Conservation (phyloP, 2,329 filamentous ascomycete species). For the Microsporum audouinii region DNA sequence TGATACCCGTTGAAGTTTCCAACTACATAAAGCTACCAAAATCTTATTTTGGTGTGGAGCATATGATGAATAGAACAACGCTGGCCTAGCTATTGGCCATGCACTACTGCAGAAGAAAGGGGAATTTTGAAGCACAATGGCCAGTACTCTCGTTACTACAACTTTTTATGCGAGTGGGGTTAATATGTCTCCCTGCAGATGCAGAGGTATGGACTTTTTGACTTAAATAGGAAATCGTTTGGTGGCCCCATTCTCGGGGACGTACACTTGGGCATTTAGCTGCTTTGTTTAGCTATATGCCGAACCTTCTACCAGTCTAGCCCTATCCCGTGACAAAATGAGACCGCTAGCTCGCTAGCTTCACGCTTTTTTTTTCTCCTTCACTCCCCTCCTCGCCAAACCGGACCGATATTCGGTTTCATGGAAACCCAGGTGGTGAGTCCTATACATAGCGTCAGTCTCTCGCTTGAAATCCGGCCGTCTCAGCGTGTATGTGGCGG, state of each 20-base stretch:
- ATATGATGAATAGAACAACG: background rate
- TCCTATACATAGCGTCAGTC: background rate
- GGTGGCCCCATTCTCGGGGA: constrained; percentile 7
- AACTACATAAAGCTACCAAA: background rate
- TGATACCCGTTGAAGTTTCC: background rate
- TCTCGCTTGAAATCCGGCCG: background rate
- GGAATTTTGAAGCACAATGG: background rate
- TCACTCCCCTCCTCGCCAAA: background rate
- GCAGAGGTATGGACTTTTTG: constrained; percentile 21
- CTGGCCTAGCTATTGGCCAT: background rate
- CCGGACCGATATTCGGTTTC: background rate
- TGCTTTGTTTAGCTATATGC: background rate
- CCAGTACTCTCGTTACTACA: background rate
- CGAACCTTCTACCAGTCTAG: background rate
- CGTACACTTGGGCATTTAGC: background rate
- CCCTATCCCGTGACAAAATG: background rate
- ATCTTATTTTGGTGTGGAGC: background rate
- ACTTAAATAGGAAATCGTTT: constrained; percentile 21
- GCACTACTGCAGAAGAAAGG: background rate
- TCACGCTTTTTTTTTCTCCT: background rate
- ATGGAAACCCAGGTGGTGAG: background rate
- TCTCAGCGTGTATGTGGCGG: background rate
- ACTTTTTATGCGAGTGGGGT: background rate
- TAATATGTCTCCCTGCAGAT: background rate
- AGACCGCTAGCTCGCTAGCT: constrained; percentile 1